A percentile compares a stretch with the other conserved stretches of the same genome.
Evolutionary conservation across 176 grass and related monocot genomes (phyloP).

Genomic region (Cymbopogon citratus): DNA sequence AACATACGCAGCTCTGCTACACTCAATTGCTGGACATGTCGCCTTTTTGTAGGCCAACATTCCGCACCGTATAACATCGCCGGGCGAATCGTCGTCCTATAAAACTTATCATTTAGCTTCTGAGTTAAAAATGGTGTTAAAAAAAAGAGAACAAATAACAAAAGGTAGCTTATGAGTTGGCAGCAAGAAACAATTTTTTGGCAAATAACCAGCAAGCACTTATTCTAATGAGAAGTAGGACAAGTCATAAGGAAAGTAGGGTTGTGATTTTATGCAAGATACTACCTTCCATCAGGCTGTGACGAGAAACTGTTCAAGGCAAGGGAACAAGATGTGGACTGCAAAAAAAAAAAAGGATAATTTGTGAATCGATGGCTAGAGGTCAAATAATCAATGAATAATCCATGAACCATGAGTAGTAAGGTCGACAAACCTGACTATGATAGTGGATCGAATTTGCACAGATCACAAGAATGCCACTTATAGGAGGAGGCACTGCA

Average conservation of each 20-base stretch:
- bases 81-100: no score
- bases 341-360: conserved; percentile 48
- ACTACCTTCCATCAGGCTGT: conserved; percentile 78
- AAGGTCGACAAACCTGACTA: conserved; percentile 64
- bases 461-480: conserved; percentile 86
- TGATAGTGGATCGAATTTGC: conserved; percentile 91
- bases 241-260: not conserved
- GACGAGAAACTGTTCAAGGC: conserved; percentile 69
- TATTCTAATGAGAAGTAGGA: no score
- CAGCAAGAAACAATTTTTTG: no score
- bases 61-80: no score
- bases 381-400: conserved; percentile 21
- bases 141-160: no score
- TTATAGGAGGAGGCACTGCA: conserved; percentile 84
- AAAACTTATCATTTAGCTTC: no score
- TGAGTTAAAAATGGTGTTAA: no score
- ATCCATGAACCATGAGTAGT: not conserved
- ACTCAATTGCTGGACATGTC: no score
- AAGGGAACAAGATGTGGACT: conserved; percentile 90
- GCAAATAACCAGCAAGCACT: no score
- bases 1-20: no score
- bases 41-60: no score
- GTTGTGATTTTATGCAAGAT: conserved; percentile 6
- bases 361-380: not conserved
- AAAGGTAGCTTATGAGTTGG: no score